Evolutionary conservation across 2,329 filamentous ascomycete genomes (phyloP), one percentile per base, ranked within the genome.

Genomic region (Trichoderma sp.): DNA sequence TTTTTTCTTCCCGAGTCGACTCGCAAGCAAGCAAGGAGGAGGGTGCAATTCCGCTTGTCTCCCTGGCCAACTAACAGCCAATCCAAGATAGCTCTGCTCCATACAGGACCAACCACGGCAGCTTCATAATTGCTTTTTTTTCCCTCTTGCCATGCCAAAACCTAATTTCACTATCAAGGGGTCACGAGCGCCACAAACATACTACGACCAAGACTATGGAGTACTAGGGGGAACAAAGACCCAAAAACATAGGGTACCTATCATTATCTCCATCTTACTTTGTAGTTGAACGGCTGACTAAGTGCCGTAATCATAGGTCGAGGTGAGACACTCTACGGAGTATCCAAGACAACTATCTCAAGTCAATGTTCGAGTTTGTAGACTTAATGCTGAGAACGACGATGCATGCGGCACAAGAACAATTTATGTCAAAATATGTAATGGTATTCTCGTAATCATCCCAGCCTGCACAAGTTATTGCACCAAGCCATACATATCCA

Each of bases 41-140:
- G 19, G 35, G 27, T 39, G 50, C 34, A 45, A 64, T 54, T 53
- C 61, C 61, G 48, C 61, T 56, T 56, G 52, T 25, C 61, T 64
- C 61, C 61, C 61, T 64, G 61, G 27, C 61, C 50, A 56, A 53
- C 35, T 34, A 42, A 42, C 52, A 45, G 50, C 61, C 61, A 64
- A 64, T 64, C 61, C 61, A 34, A 29, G 37, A 22, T n/a, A 25
- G 13, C 17, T 53, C 17, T 42, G 42, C 29, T 22, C 29, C 34
- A 25, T 48, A 48, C 22, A 54, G 34, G 34, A 42, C 61, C 34
- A 64, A 45, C 61, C 34, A 13, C 27, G 17, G 17, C n/a, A 54
- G 34, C 34, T 53, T 15, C 19, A 19, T 35, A 34, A 22, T 37
- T 42, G 17, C 35, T 56, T 64, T 64, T 50, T 50, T 29, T 17